Percentiles rank a stretch among this genome's conserved stretches.
phyloP scores from a whole-genome alignment of 2,329 filamentous ascomycete genomes.

The Botryotinia calthae region DNA sequence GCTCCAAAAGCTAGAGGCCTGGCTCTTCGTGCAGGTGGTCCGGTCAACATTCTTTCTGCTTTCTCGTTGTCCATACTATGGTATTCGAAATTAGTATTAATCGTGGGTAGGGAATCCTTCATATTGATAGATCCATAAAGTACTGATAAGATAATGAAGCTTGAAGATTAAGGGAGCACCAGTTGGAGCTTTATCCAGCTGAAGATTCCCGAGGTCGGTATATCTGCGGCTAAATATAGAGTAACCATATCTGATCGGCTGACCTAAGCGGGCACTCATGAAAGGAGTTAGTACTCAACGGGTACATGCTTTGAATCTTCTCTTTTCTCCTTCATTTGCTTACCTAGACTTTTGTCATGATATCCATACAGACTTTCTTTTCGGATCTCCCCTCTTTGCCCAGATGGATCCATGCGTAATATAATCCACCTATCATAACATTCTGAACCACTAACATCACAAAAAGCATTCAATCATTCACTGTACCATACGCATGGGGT shows the following conservation, averaged over 20 bases:
- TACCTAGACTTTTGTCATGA: neutral
- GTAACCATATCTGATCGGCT: neutral
- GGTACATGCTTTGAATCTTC: neutral
- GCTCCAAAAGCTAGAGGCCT: conserved; percentile 29
- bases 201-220: neutral
- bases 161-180: neutral
- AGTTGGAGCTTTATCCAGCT: neutral
- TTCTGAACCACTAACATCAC: neutral
- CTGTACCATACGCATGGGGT: neutral
- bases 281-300: neutral
- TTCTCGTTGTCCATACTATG: conserved; percentile 27
- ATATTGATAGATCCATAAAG: conserved; percentile 26
- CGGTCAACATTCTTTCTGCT: conserved; percentile 24
- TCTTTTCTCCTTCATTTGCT: neutral
- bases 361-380: neutral
- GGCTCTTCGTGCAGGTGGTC: conserved; percentile 25
- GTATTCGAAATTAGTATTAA: conserved; percentile 22
- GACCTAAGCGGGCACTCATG: neutral
- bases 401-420: neutral
- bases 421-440: neutral
- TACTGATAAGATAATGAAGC: neutral
- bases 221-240: neutral
- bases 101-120: conserved; percentile 17
- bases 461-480: neutral
- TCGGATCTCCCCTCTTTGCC: neutral